Conservation (phyloP, 768 basidiomycete species). For the Scleroderma citrinum region DNA sequence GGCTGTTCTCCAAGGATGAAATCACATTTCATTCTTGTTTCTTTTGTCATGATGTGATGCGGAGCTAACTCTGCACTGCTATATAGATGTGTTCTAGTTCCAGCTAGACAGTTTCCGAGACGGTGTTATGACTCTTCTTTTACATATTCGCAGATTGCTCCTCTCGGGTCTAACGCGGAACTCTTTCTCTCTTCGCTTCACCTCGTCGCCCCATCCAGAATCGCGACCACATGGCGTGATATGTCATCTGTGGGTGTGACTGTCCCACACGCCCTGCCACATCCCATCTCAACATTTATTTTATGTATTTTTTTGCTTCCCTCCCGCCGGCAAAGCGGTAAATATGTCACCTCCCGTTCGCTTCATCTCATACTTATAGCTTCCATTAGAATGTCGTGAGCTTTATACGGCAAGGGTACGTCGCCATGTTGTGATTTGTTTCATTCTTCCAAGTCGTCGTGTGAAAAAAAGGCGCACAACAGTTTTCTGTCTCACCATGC, state of each 20-base stretch:
- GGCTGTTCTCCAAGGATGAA: constrained; percentile 22
- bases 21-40: constrained; percentile 24
- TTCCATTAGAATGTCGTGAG: neutral
- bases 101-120: constrained; percentile 20
- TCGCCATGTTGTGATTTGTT: neutral
- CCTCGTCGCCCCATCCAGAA: constrained; percentile 15
- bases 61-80: constrained; percentile 21
- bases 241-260: constrained; percentile 9
- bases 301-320: neutral
- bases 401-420: neutral
- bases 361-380: neutral
- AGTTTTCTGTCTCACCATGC: neutral
- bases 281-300: constrained; percentile 1
- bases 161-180: constrained; percentile 28
- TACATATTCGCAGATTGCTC: constrained; percentile 22
- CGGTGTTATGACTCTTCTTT: constrained; percentile 22
- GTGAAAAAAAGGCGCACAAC: neutral
- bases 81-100: constrained; percentile 13
- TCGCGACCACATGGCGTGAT: constrained; percentile 13
- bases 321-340: neutral
- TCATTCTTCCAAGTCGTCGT: neutral
- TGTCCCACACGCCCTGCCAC: constrained; percentile 22
- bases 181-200: constrained; percentile 22
- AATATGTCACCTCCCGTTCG: neutral
- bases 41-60: constrained; percentile 23